phyloP scores from a whole-genome alignment of 495 filamentous ascomycete species.

The Darksidea phi region DNA sequence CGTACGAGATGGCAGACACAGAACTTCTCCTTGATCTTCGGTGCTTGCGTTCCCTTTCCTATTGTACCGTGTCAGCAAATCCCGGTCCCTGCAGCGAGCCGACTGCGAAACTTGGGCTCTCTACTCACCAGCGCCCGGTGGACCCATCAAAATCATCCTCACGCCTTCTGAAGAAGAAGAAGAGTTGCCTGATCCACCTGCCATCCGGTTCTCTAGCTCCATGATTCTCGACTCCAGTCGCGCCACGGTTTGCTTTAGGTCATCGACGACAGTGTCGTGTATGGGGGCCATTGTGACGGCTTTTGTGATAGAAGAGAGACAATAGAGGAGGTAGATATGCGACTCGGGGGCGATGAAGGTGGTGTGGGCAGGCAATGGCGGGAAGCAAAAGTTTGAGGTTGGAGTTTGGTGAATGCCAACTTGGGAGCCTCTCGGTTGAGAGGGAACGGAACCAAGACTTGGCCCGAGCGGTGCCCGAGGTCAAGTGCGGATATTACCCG shows the following conservation, averaged over 20 bases:
- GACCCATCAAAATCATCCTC: conserved; percentile 96
- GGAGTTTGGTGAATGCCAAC: not conserved
- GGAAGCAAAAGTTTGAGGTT: conserved; percentile 2
- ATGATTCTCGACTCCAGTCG: conserved; percentile 81
- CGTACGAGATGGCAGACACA: conserved; percentile 93
- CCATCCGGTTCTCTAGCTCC: conserved; percentile 67
- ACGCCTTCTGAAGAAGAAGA: conserved; percentile 56
- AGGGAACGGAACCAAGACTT: conserved; percentile 11
- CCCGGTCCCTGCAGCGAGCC: conserved; percentile 10
- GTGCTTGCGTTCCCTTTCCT: conserved; percentile 99
- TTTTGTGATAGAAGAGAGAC: conserved; percentile 11
- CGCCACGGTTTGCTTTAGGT: conserved; percentile 58
- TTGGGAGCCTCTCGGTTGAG: conserved; percentile 22
- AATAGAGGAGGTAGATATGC: not conserved
- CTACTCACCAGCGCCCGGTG: conserved; percentile 87
- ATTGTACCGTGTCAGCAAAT: conserved; percentile 29
- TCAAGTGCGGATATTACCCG: not conserved
- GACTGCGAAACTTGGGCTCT: not conserved
- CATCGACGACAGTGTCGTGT: conserved; percentile 38
- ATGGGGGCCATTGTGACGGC: conserved; percentile 40
- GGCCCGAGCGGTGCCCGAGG: conserved; percentile 2
- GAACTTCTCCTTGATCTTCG: conserved; percentile 96
- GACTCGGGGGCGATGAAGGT: conserved; percentile 15
- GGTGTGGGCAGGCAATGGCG: conserved; percentile 25
- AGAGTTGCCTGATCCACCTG: conserved; percentile 45